These are phyloP conservation scores for Kazachstania sp. DNA, from an alignment of 1,139 yeast genomes.

Conservation along the genomic window DNA sequence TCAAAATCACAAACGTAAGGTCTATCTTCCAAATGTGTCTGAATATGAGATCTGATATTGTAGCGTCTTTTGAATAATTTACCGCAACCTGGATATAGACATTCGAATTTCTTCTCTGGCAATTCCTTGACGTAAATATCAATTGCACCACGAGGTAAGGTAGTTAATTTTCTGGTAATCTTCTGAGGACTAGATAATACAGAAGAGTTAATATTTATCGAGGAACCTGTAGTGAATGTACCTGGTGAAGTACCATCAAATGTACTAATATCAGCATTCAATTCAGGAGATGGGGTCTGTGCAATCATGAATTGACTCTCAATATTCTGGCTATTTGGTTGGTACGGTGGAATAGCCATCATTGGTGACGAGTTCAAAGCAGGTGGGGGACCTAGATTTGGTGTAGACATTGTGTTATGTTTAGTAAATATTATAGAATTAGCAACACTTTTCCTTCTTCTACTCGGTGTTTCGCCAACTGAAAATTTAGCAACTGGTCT, in stretches of 20 bases:
- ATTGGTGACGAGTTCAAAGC: background rate
- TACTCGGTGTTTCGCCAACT: background rate
- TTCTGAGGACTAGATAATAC: conserved; percentile 28
- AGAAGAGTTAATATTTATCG: background rate
- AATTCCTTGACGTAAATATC: conserved; percentile 69
- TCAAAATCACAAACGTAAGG: conserved; percentile 64
- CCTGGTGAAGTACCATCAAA: conserved; percentile 19
- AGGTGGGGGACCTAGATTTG: background rate
- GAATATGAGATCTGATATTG: conserved; percentile 94
- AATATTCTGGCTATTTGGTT: conserved; percentile 14
- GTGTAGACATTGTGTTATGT: background rate
- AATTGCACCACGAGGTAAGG: conserved; percentile 82
- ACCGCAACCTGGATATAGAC: conserved; percentile 72
- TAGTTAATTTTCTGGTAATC: conserved; percentile 42
- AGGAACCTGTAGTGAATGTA: no score
- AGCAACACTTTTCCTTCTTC: background rate
- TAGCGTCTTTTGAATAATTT: conserved; percentile 82
- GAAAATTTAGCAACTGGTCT: background rate
- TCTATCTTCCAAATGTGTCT: conserved; percentile 89
- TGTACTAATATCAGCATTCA: conserved; percentile 29
- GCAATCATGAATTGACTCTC: conserved; percentile 15
- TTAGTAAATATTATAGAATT: background rate
- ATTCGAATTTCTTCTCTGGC: conserved; percentile 51
- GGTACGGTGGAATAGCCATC: conserved; percentile 7
- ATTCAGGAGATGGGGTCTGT: conserved; percentile 33